Conservation (phyloP, 2,329 filamentous ascomycete species). For the Hypoxylon sp. region DNA sequence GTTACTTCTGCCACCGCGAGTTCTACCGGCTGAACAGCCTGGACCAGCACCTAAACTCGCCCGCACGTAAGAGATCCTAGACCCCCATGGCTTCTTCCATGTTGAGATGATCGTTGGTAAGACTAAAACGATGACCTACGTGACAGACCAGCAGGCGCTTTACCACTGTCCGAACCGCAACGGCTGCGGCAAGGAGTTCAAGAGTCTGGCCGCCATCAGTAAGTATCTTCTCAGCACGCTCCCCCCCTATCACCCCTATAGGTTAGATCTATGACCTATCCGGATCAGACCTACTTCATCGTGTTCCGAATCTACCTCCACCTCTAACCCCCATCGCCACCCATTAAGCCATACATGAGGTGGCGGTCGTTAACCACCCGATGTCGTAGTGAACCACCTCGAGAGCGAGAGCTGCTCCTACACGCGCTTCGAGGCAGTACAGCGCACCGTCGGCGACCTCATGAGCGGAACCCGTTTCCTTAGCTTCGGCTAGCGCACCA, state of each 20-base stretch:
- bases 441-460: slow-evolving; percentile 18
- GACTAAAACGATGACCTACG: neutral
- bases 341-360: neutral
- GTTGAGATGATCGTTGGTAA: neutral
- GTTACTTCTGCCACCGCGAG: slow-evolving; percentile 36
- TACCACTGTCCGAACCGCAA: slow-evolving; percentile 38
- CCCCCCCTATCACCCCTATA: neutral
- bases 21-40: slow-evolving; percentile 12
- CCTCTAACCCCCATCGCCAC: neutral
- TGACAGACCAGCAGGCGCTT: slow-evolving; percentile 35
- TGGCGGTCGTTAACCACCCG: slow-evolving; percentile 3
- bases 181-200: slow-evolving; percentile 52
- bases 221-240: slow-evolving; percentile 11
- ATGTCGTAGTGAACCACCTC: slow-evolving; percentile 54
- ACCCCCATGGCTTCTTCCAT: neutral
- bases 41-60: slow-evolving; percentile 36
- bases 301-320: neutral
- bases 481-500: slow-evolving; percentile 14
- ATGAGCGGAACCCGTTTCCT: slow-evolving; percentile 28
- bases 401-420: slow-evolving; percentile 58
- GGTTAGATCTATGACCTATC: neutral
- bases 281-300: neutral
- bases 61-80: slow-evolving; percentile 26
- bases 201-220: slow-evolving; percentile 52
- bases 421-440: slow-evolving; percentile 51